A percentile compares a stretch with the other conserved stretches of the same genome.
These are phyloP conservation scores for Saccharomyces hybrid DNA, from an alignment of 1,139 yeast genomes.

Conservation along the genomic window DNA sequence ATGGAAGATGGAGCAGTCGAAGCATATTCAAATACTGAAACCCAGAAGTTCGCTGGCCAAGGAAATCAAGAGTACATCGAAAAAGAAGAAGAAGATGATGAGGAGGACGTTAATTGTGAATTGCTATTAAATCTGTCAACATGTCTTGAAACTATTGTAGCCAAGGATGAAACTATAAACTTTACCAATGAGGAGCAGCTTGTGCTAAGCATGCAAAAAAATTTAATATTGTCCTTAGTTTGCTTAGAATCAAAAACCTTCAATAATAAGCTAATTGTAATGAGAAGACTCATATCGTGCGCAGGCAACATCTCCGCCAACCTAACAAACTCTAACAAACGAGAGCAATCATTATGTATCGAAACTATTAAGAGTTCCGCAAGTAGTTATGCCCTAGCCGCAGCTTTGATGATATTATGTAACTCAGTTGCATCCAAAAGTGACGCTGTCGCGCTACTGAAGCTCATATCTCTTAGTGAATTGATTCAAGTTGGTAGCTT, in stretches of 20 bases:
- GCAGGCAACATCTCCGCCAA: constrained; percentile 19
- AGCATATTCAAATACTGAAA: constrained; percentile 4
- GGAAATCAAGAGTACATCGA: constrained; percentile 3
- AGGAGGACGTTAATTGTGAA: constrained; percentile 11
- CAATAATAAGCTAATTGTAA: constrained; percentile 18
- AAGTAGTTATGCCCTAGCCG: constrained; percentile 21
- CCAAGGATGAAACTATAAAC: constrained; percentile 11
- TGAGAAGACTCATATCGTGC: constrained; percentile 17
- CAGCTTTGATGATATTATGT: constrained; percentile 22
- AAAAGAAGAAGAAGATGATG: constrained; percentile 8
- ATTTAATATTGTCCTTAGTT: constrained; percentile 15
- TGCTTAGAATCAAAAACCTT: constrained; percentile 13
- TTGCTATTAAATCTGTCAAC: constrained; percentile 14
- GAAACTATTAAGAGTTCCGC: constrained; percentile 8
- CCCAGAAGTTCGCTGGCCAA: not conserved
- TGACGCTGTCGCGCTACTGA: constrained; percentile 15
- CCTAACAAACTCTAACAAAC: constrained; percentile 9
- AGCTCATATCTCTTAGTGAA: constrained; percentile 10
- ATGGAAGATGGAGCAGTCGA: constrained; percentile 5
- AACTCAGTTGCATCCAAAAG: constrained; percentile 21
- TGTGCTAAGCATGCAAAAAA: constrained; percentile 13
- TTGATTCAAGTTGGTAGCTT: constrained; percentile 10
- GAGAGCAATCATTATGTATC: constrained; percentile 7
- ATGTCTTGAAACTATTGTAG: constrained; percentile 15
- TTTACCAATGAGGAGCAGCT: constrained; percentile 5